Evolutionary conservation across 176 grass and related monocot species (phyloP), one percentile per base, ranked within the genome.

Genomic region (Eleusine indica): DNA sequence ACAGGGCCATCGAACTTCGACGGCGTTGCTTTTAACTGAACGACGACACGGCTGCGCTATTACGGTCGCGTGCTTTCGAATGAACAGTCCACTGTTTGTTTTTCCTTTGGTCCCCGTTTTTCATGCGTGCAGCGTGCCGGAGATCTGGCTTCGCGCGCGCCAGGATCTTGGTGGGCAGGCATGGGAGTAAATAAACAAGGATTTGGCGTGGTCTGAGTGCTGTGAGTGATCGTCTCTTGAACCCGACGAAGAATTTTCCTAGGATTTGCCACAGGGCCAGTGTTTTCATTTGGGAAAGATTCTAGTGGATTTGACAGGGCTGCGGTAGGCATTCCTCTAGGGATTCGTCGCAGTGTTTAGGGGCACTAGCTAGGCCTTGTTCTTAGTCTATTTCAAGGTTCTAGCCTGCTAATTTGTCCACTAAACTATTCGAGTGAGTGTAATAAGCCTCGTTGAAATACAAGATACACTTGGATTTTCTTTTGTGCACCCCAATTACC

Each of bases 271-370:
- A 4, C 79, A 29, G 17, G 17, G 16, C 39, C 60, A 47, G 18
- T 48, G 7, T 37, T 9, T 17, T 89, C 58, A 68, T 82, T 64
- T 15, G 83, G 61, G 53, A 83, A 63, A 79, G 74, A 91, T 89
- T 91, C 75, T 86, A 1, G 66, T 68, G 83, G 78, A 85, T 92
- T 82, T 87, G 60, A 81, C 22, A 42, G 40, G 58, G 9, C 29
- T 32, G 25, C 9, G 53, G 5, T 19, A 40, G 48, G 41, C 52
- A 74, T 80, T 71, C 35, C 70, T 60, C 80, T 90, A 56, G 92
- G 90, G 84, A 94, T 94, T 92, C 51, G 88, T 21, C 39, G 70
- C 43, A 4, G 80, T 42, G 71, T 57, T 57, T 77, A 68, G 71
- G 44, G 0, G 17, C 6, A 7, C 7, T 9, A 25, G 25, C 25